Conservation (phyloP, 352 stramenopile species). For the Pythium rhizo-oryzae region DNA sequence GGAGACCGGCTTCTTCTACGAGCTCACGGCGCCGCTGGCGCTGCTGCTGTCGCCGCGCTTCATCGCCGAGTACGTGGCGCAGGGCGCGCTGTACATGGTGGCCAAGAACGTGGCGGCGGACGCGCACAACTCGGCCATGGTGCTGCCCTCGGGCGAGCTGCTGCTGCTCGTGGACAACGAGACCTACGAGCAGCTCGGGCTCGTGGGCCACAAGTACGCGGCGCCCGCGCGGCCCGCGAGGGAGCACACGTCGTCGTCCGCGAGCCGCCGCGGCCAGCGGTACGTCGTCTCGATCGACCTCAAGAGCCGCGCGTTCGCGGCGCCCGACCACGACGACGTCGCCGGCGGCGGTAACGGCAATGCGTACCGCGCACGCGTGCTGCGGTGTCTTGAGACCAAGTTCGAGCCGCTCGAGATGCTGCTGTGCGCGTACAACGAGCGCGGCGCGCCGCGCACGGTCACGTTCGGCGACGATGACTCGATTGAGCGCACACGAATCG, state of each 20-base stretch:
- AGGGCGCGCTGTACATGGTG: conserved; percentile 67
- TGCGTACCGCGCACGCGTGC: conserved; percentile 40
- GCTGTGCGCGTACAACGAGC: conserved; percentile 71
- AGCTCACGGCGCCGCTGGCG: conserved; percentile 51
- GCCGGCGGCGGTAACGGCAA: too few species aligned
- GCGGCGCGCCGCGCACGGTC: conserved; percentile 62
- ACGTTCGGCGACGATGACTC: conserved; percentile 73
- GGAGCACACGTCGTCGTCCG: conserved; percentile 3
- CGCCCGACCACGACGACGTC: not conserved
- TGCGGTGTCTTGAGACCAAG: conserved; percentile 46
- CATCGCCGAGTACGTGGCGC: conserved; percentile 57
- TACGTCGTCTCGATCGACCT: conserved; percentile 69
- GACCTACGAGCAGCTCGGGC: conserved; percentile 72
- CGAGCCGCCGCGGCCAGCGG: conserved; percentile 39
- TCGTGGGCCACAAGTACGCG: conserved; percentile 72
- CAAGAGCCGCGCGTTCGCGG: conserved; percentile 40
- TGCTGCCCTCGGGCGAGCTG: conserved; percentile 69
- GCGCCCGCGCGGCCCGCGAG: conserved; percentile 30
- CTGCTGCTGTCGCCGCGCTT: conserved; percentile 66
- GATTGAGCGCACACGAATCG: conserved; percentile 58
- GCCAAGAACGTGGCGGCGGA: conserved; percentile 80
- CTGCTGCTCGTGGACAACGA: conserved; percentile 64
- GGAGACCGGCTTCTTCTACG: conserved; percentile 86
- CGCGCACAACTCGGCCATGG: conserved; percentile 56
- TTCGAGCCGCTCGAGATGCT: conserved; percentile 71